A percentile compares a stretch with the other conserved stretches of the same genome.
Evolutionary conservation across 768 basidiomycete genomes (phyloP).

Genomic region (Termitomyces sp.): DNA sequence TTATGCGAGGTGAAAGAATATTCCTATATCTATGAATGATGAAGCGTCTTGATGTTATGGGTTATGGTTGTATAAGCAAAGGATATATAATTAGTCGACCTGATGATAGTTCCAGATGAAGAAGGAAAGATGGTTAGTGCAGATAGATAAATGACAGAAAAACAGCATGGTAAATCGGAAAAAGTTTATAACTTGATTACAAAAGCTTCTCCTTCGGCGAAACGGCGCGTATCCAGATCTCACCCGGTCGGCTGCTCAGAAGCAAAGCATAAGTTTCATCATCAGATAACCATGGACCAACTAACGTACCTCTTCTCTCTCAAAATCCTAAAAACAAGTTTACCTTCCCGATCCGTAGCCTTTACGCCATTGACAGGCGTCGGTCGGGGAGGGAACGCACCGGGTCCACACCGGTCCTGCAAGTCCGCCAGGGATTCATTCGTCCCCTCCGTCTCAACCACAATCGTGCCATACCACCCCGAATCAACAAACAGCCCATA

Average conservation of each 20-base stretch:
- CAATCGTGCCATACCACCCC: constrained; percentile 80
- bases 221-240: constrained; percentile 70
- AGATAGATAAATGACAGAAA: background rate
- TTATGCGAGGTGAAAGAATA: no score
- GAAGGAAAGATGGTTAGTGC: background rate
- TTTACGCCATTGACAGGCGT: constrained; percentile 35
- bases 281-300: background rate
- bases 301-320: constrained; percentile 69
- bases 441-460: constrained; percentile 85
- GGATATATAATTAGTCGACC: constrained; percentile 11
- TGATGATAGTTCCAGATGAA: constrained; percentile 1
- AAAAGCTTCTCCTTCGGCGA: constrained; percentile 61
- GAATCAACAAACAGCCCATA: constrained; percentile 61
- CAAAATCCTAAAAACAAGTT: constrained; percentile 65
- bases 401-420: constrained; percentile 66
- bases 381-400: constrained; percentile 61
- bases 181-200: constrained; percentile 16
- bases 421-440: constrained; percentile 81
- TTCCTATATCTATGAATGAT: no score
- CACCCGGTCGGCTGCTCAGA: constrained; percentile 58
- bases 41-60: no score
- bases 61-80: background rate
- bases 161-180: background rate
- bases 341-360: constrained; percentile 36
- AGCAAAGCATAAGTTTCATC: constrained; percentile 9